Base-by-base conservation (phyloP, 345 rosid species). In the Conringia planisiliqua region DNA sequence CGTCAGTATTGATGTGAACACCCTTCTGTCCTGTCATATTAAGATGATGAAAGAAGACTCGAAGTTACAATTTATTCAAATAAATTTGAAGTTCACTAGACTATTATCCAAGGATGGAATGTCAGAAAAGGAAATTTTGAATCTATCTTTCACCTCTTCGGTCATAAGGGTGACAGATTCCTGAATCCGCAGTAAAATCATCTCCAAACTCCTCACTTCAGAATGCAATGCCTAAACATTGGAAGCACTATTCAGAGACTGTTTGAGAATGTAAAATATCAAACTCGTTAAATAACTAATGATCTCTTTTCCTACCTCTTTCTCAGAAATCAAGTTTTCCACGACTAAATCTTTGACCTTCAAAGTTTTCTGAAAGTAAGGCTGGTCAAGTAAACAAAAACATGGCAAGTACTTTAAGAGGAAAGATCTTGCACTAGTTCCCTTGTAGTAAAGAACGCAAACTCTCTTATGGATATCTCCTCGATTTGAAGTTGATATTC, bases 341-440 rank as follows among this genome's bases (percentile, higher is more conserved):
- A 90, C 75, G 60, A 81, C 83, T 16, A 70, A 72, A 81, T 90
- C 91, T 81, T 88, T 91, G 40, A 84, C 83, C 36, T 75, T 71
- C 77, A 90, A 46, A 50, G 62, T 84, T 78, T 83, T 87, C 91
- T 84, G 90, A 79, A 90, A 87, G 98, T 92, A 74, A 79, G 82
- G 69, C 26, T 69, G 48, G 83, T 88, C 80, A 92, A 92, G 93
- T 74, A 59, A 72, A 75, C 79, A 77, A 50, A 68, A 59, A 59
- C 10, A 50, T 74, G 54, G 63, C 36, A 75, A 72, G 68, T 40
- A 44, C 68, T 36, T 50, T 59, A 32, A 39, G 71, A 68, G 38
- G 35, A 80, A 73, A 39, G 13, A 64, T 68, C 69, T 50, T 47
- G 42, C 5, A 58, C 46, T 70, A 52, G 26, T 60, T 70, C 33